Evolutionary conservation across 1,284 basidiomycete genomes (phyloP), one percentile per base, ranked within the genome.

Genomic region (Pholiota adiposa): DNA sequence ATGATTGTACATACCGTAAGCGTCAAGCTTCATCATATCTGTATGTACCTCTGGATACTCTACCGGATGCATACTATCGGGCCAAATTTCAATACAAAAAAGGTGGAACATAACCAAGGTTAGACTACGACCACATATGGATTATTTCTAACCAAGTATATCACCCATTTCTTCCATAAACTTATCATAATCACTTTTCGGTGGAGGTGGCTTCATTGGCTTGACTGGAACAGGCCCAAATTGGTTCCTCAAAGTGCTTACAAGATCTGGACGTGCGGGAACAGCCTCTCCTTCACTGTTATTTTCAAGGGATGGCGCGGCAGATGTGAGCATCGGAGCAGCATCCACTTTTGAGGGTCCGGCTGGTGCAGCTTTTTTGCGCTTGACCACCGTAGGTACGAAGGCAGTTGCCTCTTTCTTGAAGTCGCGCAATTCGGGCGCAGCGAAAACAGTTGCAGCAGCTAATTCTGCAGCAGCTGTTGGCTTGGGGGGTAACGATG

Each of bases 361-460:
- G 23, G 68, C 71, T 11, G 72, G 71, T 12, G 70, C 72, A 27
- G 76, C 72, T 64, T 81, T 89, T 74, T 86, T 91, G 48, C 87
- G 82, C 69, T 88, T 89, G 54, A 92, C 70, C 3, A 87, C 75
- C 4, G 83, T 71, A 4, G 95, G 95, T 1, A 97, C 86, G 69
- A 98, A 97, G 0, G 92, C 86, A 0, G 93, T 96, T 7, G 90
- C 88, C 72, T 98, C 95, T 73, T 94, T 95, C 77, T 94, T 94
- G 65, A 97, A 81, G 72, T 98, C 93, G 21, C 95, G 89, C 48
- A 98, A 74, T 69, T 94, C 82, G 1, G 96, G 94, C 51, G 80
- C 93, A 1, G 94, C 94, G 16, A 85, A 88, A 56, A 97, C 86
- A 1, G 85, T 90, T 1, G 92, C 92, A 6, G 82, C 75, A 0